A percentile compares a stretch with the other conserved stretches of the same genome.
phyloP scores from a whole-genome alignment of 1,284 basidiomycete genomes.

The Moniliophthora roreri region DNA sequence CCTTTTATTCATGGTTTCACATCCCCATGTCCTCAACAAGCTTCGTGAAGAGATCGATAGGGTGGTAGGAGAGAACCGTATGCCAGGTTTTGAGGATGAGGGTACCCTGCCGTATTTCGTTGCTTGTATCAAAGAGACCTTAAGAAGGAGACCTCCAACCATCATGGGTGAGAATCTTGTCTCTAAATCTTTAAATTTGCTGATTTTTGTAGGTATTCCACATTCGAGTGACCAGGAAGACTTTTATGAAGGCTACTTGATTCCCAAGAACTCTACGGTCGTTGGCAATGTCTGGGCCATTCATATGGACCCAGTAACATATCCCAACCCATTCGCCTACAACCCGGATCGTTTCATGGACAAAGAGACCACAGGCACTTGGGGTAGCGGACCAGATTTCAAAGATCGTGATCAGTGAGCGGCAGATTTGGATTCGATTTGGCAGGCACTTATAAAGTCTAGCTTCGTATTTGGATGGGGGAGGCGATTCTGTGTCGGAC shows the following conservation, averaged over 20 bases:
- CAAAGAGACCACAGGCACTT: conserved; percentile 16
- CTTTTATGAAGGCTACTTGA: conserved; percentile 14
- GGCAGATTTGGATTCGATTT: neutral
- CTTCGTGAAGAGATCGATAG: conserved; percentile 24
- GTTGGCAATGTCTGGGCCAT: conserved; percentile 29
- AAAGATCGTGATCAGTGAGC: conserved; percentile 25
- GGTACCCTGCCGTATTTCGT: conserved; percentile 25
- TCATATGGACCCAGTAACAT: conserved; percentile 27
- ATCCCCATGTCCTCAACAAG: conserved; percentile 21
- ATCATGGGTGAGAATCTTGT: conserved; percentile 19
- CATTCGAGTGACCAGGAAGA: conserved; percentile 27
- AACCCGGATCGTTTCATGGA: conserved; percentile 27
- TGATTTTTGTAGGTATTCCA: conserved; percentile 28
- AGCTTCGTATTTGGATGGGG: conserved; percentile 32
- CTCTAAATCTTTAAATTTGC: neutral
- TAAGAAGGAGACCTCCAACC: conserved; percentile 22
- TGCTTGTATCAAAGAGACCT: conserved; percentile 30
- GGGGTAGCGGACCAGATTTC: conserved; percentile 27
- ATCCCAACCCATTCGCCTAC: conserved; percentile 26
- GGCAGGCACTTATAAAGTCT: neutral
- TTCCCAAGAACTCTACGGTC: conserved; percentile 26
- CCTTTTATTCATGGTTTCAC: conserved; percentile 23
- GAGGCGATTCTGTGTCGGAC: conserved; percentile 28
- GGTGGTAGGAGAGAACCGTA: conserved; percentile 25
- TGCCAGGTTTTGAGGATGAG: conserved; percentile 30